Conservation (phyloP, 352 stramenopile genomes). For the Detonula confervacea region DNA sequence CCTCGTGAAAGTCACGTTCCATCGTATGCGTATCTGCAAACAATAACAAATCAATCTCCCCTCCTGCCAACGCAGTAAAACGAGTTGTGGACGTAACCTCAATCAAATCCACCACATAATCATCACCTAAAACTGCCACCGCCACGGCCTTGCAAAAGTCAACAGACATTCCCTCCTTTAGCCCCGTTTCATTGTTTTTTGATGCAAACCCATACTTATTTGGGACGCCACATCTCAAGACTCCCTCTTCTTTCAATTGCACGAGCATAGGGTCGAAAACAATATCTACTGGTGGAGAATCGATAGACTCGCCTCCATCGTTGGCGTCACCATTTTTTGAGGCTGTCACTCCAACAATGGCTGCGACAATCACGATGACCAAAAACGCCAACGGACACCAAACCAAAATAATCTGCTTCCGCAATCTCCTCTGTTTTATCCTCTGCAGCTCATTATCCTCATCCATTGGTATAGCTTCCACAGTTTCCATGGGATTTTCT, state of each 20-base stretch:
- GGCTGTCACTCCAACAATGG: not conserved
- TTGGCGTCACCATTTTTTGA: not conserved
- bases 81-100: not conserved
- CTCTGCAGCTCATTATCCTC: not conserved
- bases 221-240: constrained; percentile 7
- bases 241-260: constrained; percentile 5
- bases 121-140: not conserved
- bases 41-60: constrained; percentile 12
- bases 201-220: not conserved
- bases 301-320: not conserved
- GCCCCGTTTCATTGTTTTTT: constrained; percentile 1
- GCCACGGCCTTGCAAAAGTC: constrained; percentile 10
- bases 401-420: not conserved
- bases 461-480: constrained; percentile 10
- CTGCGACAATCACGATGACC: not conserved
- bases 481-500: too few relatives aligned
- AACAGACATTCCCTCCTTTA: constrained; percentile 7
- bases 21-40: constrained; percentile 20
- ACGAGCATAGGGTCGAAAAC: constrained; percentile 5
- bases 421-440: not conserved
- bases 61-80: not conserved
- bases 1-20: constrained; percentile 12
- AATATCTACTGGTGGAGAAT: too few relatives aligned
- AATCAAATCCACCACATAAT: constrained; percentile 1
- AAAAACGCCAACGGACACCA: not conserved